Base-by-base conservation (phyloP, 768 basidiomycete species). In the Podaxis sp. region DNA sequence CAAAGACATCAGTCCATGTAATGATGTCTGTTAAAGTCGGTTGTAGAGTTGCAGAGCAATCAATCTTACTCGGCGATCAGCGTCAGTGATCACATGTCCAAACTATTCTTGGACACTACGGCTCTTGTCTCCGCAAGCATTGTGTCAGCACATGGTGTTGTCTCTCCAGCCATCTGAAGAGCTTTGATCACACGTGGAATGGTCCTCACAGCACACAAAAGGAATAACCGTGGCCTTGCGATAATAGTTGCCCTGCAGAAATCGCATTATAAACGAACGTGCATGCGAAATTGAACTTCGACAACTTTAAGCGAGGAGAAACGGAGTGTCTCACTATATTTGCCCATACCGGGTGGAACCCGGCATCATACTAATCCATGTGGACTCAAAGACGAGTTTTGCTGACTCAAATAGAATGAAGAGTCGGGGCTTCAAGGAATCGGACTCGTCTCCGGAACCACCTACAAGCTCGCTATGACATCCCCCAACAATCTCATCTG, bases 401-500 rank as follows among this genome's bases (percentile, higher is more conserved):
- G 22, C 19, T 62, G 55, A 52, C 51, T 60, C 59, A 60, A 60
- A 53, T 60, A 62, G 61, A 56, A 38, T 62, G 33, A 17, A 40
- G 46, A 38, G 4, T 40, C 15, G 47, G 24, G 33, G 9, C 54
- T 46, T 25, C 38, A 33, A 33, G 8, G 19, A 9, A 4, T n/a
- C 25, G 24, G 25, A 37, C 40, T 25, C 52, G n/a, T n/a, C 47
- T 52, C 47, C 47, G 4, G 24, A 8, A 36, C 41, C 37, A 27
- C 12, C 55, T 46, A 9, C 27, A 53, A 40, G 11, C 59, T 33
- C 47, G 54, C 67, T 46, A 82, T 80, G 80, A 69, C 77, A 63
- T 78, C 81, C 56, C 47, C 77, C 3, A 92, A 93, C 73, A 85
- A 84, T 51, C 80, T 94, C 25, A 76, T 93, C 55, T 91, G 93